Percentiles rank a stretch among this genome's conserved stretches.
phyloP scores from a whole-genome alignment of 139 green algal genomes.

The Astrephomene gubernaculifera region DNA sequence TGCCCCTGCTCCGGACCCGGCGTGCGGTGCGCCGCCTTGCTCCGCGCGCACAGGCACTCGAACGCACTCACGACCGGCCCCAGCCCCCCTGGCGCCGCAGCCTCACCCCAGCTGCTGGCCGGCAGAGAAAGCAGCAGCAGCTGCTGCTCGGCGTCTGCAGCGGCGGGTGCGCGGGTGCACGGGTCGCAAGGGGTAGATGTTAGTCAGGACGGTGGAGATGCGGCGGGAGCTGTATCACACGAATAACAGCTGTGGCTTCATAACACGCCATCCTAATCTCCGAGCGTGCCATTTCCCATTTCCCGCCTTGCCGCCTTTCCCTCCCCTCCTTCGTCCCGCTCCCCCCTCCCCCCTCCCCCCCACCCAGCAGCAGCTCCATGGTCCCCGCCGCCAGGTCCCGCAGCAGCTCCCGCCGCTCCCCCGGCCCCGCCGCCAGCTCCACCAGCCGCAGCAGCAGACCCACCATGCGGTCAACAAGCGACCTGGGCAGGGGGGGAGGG shows the following conservation, averaged over 20 bases:
- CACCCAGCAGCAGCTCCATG: constrained; percentile 34
- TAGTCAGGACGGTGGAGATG: no score
- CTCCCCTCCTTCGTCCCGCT: no score
- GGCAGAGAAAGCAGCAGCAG: constrained; percentile 7
- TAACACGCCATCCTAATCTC: no score
- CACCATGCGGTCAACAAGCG: neutral
- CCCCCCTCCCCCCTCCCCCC: neutral
- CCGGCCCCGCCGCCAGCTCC: neutral
- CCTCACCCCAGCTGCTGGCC: neutral
- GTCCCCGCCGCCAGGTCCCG: constrained; percentile 9
- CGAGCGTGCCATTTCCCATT: no score
- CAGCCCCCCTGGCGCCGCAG: neutral
- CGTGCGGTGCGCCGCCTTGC: neutral
- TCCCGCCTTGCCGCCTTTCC: no score
- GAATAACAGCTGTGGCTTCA: no score
- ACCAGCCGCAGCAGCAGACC: neutral
- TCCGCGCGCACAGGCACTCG: neutral
- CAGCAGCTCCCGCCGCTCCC: neutral
- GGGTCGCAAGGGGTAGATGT: neutral
- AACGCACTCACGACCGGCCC: neutral
- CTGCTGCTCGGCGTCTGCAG: constrained; percentile 34
- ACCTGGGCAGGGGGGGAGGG: neutral
- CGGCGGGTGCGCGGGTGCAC: no score
- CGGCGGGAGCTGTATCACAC: no score
- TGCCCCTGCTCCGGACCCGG: neutral